A percentile compares a stretch with the other conserved stretches of the same genome.
Conservation (phyloP, 2,329 filamentous ascomycete genomes). For the Colletotrichum coccodes region DNA sequence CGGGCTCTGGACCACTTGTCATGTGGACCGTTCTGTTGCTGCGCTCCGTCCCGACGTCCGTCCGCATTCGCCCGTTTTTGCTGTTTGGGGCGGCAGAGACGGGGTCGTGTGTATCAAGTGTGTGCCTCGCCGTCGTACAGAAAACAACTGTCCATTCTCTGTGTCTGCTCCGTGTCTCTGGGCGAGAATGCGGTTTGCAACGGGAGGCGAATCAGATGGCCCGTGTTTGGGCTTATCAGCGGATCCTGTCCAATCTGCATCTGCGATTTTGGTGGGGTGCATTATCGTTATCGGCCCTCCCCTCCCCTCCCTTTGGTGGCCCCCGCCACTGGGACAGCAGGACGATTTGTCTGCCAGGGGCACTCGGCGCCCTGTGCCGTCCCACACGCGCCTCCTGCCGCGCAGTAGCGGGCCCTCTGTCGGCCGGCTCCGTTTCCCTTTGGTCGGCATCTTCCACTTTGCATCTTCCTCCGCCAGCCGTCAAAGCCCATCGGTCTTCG, state of each 20-base stretch:
- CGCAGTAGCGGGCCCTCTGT: constrained; percentile 11
- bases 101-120: background rate
- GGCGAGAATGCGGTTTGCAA: background rate
- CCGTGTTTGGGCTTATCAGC: constrained; percentile 27
- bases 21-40: background rate
- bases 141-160: background rate
- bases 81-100: background rate
- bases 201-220: constrained; percentile 21
- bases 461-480: background rate
- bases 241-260: background rate
- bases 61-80: background rate
- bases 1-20: background rate
- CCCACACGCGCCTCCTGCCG: constrained; percentile 12
- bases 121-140: background rate
- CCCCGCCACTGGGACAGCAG: background rate
- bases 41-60: background rate
- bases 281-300: constrained; percentile 28
- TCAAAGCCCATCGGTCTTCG: background rate
- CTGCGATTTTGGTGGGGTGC: constrained; percentile 15
- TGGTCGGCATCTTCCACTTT: constrained; percentile 27
- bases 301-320: background rate
- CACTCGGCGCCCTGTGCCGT: constrained; percentile 1
- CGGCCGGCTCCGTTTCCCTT: constrained; percentile 29
- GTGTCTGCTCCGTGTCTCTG: background rate
- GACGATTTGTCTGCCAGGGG: background rate